A percentile compares a stretch with the other conserved stretches of the same genome.
Conservation (phyloP, 179 eudicot species). For the Heliamphora pulchella region DNA sequence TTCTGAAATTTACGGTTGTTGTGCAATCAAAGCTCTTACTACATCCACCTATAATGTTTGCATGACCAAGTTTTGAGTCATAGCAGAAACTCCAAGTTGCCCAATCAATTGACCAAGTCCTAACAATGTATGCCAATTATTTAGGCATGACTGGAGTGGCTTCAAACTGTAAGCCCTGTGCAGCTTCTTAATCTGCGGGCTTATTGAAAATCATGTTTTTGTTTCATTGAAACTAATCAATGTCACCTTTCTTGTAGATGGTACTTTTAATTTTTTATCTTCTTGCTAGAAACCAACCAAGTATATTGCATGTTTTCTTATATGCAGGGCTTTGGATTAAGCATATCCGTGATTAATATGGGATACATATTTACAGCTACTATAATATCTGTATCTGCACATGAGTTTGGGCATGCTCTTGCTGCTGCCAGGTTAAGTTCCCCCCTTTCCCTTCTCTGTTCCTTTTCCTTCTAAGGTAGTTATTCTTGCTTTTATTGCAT, state of each 20-base stretch:
- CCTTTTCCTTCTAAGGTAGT: neutral
- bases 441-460: conserved; percentile 14
- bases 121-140: too few relatives aligned
- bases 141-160: conserved; percentile 7
- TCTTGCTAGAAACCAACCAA: neutral
- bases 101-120: neutral
- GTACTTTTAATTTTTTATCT: neutral
- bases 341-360: conserved; percentile 45
- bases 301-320: neutral
- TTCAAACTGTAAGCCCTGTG: neutral
- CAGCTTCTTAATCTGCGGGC: conserved; percentile 6
- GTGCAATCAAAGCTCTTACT: neutral
- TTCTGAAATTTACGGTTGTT: neutral
- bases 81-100: neutral
- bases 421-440: conserved; percentile 87
- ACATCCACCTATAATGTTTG: neutral
- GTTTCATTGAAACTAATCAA: neutral
- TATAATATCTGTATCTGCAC: conserved; percentile 52
- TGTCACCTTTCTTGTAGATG: neutral
- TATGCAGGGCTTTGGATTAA: conserved; percentile 48
- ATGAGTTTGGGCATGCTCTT: conserved; percentile 93
- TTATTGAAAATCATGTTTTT: neutral
- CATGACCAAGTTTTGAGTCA: neutral
- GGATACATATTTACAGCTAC: conserved; percentile 58
- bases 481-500: neutral